Evolutionary conservation across 73 alveolate species (phyloP).

Genomic region (Stentor coeruleus): DNA sequence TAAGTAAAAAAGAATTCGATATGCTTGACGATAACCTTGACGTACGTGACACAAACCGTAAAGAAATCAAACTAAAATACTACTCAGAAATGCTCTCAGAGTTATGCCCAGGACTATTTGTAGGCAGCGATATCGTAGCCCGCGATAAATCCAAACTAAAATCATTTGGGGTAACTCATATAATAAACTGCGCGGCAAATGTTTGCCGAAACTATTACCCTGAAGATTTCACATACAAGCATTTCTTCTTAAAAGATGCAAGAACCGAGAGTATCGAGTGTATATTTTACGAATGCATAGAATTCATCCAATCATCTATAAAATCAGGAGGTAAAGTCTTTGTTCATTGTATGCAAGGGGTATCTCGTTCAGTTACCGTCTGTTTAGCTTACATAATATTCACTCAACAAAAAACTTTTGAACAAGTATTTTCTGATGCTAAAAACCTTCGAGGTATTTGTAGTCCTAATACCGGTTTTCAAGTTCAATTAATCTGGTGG

Average conservation of each 20-base stretch:
- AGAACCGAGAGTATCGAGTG: slow-evolving; percentile 75
- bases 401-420: slow-evolving; percentile 36
- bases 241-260: slow-evolving; percentile 73
- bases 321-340: slow-evolving; percentile 68
- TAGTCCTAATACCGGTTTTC: slow-evolving; percentile 77
- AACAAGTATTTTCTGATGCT: slow-evolving; percentile 52
- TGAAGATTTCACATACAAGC: slow-evolving; percentile 50
- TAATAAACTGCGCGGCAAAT: slow-evolving; percentile 84
- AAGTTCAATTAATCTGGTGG: slow-evolving; percentile 64
- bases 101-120: slow-evolving; percentile 58
- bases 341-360: slow-evolving; percentile 90
- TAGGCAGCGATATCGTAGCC: slow-evolving; percentile 79
- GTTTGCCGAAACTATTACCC: slow-evolving; percentile 74
- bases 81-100: slow-evolving; percentile 56
- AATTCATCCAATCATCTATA: slow-evolving; percentile 57
- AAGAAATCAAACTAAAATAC: slow-evolving; percentile 29
- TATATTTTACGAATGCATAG: slow-evolving; percentile 71
- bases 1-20: slow-evolving; percentile 24
- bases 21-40: neutral
- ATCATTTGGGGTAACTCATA: slow-evolving; percentile 70
- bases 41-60: neutral
- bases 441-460: slow-evolving; percentile 73
- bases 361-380: slow-evolving; percentile 78
- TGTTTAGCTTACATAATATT: slow-evolving; percentile 80
- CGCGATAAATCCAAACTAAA: slow-evolving; percentile 48